Evolutionary conservation across 2,329 filamentous ascomycete genomes (phyloP).

Genomic region (Colletotrichum sp.): DNA sequence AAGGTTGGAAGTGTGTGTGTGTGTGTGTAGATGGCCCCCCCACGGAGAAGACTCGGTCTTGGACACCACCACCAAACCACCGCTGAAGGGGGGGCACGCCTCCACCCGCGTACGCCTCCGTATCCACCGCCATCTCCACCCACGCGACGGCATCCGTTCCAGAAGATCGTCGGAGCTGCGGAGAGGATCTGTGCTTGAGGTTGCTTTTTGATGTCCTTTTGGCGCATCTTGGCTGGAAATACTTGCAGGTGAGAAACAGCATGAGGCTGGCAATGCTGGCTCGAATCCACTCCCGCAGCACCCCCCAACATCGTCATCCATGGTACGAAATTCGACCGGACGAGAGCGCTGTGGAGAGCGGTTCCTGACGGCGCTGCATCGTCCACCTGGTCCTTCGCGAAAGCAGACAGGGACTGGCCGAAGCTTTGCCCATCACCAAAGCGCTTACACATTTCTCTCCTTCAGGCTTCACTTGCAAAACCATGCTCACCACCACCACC

Average conservation of each 20-base stretch:
- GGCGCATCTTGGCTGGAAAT: neutral
- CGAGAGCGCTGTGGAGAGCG: neutral
- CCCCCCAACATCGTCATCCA: neutral
- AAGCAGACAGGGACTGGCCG: neutral
- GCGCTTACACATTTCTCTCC: neutral
- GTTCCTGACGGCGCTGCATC: neutral
- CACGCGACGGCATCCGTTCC: neutral
- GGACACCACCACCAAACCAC: neutral
- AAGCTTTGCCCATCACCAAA: neutral
- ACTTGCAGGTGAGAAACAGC: neutral
- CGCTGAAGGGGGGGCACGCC: neutral
- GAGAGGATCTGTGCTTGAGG: neutral
- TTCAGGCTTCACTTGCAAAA: neutral
- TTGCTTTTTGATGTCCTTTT: neutral
- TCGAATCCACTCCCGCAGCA: neutral
- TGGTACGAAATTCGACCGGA: neutral
- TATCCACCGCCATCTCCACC: neutral
- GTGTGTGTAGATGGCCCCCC: neutral
- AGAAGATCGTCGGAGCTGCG: conserved; percentile 2
- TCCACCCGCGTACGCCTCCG: neutral
- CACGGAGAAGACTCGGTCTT: neutral
- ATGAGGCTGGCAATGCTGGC: neutral
- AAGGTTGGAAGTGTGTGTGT: neutral
- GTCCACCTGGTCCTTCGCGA: neutral
- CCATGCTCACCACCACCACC: neutral